phyloP scores from a whole-genome alignment of 2,329 filamentous ascomycete genomes.

The Pseudogymnoascus sp. region DNA sequence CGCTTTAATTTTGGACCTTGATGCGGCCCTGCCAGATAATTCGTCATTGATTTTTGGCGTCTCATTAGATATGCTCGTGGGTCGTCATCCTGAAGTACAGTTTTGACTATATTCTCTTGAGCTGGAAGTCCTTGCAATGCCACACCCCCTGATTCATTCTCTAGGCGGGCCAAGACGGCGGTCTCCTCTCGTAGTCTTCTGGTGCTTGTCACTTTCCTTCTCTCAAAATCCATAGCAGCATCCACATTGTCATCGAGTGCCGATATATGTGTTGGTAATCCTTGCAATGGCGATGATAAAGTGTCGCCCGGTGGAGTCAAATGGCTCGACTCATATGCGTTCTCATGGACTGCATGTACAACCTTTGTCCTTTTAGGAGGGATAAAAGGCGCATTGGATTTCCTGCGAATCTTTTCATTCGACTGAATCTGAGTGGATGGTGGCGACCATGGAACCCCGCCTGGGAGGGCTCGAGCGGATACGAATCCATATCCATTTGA shows the following conservation, averaged over 20 bases:
- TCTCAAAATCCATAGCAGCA: constrained; percentile 30
- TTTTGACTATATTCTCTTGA: neutral
- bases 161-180: neutral
- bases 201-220: constrained; percentile 26
- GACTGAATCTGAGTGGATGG: constrained; percentile 1
- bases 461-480: neutral
- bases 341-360: neutral
- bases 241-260: constrained; percentile 19
- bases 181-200: constrained; percentile 23
- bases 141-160: neutral
- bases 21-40: constrained; percentile 13
- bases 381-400: constrained; percentile 22
- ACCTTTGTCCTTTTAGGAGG: constrained; percentile 14
- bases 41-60: constrained; percentile 20
- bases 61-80: constrained; percentile 28
- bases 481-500: constrained; percentile 7
- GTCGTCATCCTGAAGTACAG: constrained; percentile 24
- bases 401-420: constrained; percentile 10
- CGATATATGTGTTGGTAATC: neutral
- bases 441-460: constrained; percentile 13
- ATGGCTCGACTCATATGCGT: neutral
- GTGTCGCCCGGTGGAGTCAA: neutral
- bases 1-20: constrained; percentile 18
- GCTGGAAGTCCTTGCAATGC: neutral
- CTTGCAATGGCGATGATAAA: neutral